Conservation (phyloP, 129 eudicot species). For the Escallonia herrerae region DNA sequence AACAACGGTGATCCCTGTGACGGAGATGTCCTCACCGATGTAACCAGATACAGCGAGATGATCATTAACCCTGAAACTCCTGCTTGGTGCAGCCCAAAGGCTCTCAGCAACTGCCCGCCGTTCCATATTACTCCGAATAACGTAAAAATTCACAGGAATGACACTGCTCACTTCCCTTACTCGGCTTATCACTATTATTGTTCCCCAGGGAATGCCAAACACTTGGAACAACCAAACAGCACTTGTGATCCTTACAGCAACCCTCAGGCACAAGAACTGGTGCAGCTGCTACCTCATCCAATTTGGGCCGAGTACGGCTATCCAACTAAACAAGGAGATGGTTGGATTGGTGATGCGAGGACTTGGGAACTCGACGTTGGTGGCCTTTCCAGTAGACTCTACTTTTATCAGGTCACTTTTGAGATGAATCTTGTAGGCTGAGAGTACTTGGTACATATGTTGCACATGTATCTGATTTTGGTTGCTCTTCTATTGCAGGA, state of each 20-base stretch:
- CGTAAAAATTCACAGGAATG: constrained; percentile 55
- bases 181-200: constrained; percentile 84
- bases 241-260: constrained; percentile 85
- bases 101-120: constrained; percentile 61
- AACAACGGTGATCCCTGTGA: constrained; percentile 78
- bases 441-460: too few species aligned
- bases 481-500: constrained; percentile 38
- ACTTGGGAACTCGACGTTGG: constrained; percentile 90
- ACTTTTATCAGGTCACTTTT: constrained; percentile 65
- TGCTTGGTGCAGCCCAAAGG: constrained; percentile 67
- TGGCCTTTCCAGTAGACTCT: constrained; percentile 61
- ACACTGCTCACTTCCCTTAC: constrained; percentile 67
- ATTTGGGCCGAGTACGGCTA: constrained; percentile 78
- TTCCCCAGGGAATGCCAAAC: constrained; percentile 76
- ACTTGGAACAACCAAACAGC: constrained; percentile 49
- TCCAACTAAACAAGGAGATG: constrained; percentile 69
- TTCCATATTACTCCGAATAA: constrained; percentile 71
- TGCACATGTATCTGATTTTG: neutral
- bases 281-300: constrained; percentile 90
- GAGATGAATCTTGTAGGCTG: too few species aligned
- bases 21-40: constrained; percentile 69
- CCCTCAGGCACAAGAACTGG: constrained; percentile 82
- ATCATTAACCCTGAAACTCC: constrained; percentile 68
- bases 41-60: constrained; percentile 86
- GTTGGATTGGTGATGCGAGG: constrained; percentile 76